Base-by-base conservation (phyloP, 2,329 filamentous ascomycete genomes). In the Stagonosporopsis cucurbitacearum region DNA sequence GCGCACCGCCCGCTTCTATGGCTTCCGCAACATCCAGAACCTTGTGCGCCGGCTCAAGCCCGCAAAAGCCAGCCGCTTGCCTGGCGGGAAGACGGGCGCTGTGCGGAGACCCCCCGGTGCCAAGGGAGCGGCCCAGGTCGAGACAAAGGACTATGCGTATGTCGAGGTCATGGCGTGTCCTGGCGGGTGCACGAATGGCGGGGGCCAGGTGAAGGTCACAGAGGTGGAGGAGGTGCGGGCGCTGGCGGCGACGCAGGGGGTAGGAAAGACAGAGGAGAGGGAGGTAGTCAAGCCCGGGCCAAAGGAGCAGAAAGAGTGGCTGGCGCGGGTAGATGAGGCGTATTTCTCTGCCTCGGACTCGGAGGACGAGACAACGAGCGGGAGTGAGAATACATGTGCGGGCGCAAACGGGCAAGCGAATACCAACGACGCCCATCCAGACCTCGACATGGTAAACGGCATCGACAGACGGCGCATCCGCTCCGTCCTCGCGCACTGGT, bases 101-200 rank as follows among this genome's bases (percentile, higher is more conserved):
- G 69, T 66, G 30, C 60, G 90, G 53, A 88, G 96, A 80, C 91
- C 92, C 1, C 92, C 92, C 1, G 90, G 49, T 2, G 22, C 13
- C 8, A 53, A 47, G 6, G 88, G 82, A 59, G 82, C 84, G 0
- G 84, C 82, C 1, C 82, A 80, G 49, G 84, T 82, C 1, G 83
- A 80, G 49, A 64, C 83, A 79, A 39, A 82, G 83, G 91, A 96
- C 32, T 93, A 93, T 73, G 84, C 89, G n/a, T 98, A 96, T 76
- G 90, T 98, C 25, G 95, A 99, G 77, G 95, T 99, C 55, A 99
- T 99, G 95, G 95, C 95, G 13, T 99, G 95, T 75, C 95, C 95
- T 0, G 95, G 95, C n/a, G 95, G 95, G 3, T 99, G 95, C 78
- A 99, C 95, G 50, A 99, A 99, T 68, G 95, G 95, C 2, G 95